Base-by-base conservation (phyloP, 306 rosid genomes). In the Cercis canadensis region DNA sequence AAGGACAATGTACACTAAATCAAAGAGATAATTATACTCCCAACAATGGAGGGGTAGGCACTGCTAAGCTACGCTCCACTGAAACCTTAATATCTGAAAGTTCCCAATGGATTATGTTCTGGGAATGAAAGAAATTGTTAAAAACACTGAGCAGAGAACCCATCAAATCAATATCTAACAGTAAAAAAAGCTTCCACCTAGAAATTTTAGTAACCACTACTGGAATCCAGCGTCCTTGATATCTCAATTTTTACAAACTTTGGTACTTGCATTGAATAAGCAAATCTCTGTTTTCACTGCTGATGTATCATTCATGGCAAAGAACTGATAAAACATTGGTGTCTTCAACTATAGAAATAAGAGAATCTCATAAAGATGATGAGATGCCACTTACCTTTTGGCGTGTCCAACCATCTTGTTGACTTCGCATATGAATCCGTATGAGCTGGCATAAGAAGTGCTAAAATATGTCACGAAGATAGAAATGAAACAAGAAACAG, bases 391-490 rank as follows among this genome's bases (percentile, higher is more conserved):
- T 77, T 69, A 89, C 95, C 78, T 84, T 84, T 78, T 84, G 95
- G 67, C 92, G 92, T 9, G 87, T 82, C 95, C 88, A 89, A 58
- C 78, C 85, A 49, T 50, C 80, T 44, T 73, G 86, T 65, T 73
- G 78, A 78, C 59, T 79, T 61, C 87, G 86, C 75, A 73, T 39
- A 51, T 89, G 88, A 71, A 89, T 86, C 78, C 95, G 73, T 59
- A 80, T 43, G 50, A 86, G 75, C 95, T 89, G 83, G 60, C 58
- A 79, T 29, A 64, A 62, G 15, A 86, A 61, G 60, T 15, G 70
- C 51, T 57, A 57, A 12, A 65, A 11, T 57, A 71, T 62, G 66
- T 73, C 47, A 53, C 32, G 60, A 47, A 37, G 19, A 65, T 3
- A 14, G 6, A 18, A 72, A 8, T 11, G 4, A 46, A 74, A 66